Percentiles rank a stretch among this genome's conserved stretches.
Conservation (phyloP, 345 rosid species). For the Linum usitatissimum region DNA sequence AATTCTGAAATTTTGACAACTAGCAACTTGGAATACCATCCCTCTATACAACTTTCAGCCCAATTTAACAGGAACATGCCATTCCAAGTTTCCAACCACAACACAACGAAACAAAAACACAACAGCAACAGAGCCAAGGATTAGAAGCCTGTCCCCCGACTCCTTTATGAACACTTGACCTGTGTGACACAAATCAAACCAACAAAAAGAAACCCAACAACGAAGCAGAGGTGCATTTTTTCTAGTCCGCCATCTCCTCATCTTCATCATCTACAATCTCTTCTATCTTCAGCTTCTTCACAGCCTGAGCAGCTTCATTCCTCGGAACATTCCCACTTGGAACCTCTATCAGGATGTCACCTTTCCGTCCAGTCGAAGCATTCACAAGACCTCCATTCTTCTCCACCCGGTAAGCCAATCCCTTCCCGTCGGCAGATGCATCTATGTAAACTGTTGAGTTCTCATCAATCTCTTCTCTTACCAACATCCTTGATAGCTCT, state of each 20-base stretch:
- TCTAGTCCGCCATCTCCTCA: constrained; percentile 40
- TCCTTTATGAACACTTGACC: no score
- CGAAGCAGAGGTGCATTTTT: no score
- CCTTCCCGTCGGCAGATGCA: constrained; percentile 30
- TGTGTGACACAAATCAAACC: no score
- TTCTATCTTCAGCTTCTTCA: constrained; percentile 86
- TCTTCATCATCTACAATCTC: constrained; percentile 46
- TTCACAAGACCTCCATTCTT: constrained; percentile 74
- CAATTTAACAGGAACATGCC: no score
- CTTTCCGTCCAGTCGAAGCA: constrained; percentile 59
- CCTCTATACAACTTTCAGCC: no score
- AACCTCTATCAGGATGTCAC: constrained; percentile 55
- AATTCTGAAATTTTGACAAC: no score
- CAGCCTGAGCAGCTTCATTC: constrained; percentile 53
- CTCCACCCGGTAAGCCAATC: constrained; percentile 45
- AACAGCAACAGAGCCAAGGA: no score
- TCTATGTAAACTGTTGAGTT: constrained; percentile 76
- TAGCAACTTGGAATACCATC: no score
- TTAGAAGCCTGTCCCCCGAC: no score
- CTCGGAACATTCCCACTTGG: constrained; percentile 21
- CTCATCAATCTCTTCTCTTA: constrained; percentile 79
- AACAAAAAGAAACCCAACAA: no score
- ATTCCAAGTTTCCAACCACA: no score
- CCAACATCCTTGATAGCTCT: constrained; percentile 66
- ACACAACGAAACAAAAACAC: no score